Conservation (phyloP, 1,284 basidiomycete species). For the Sphaerobolus stellatus region DNA sequence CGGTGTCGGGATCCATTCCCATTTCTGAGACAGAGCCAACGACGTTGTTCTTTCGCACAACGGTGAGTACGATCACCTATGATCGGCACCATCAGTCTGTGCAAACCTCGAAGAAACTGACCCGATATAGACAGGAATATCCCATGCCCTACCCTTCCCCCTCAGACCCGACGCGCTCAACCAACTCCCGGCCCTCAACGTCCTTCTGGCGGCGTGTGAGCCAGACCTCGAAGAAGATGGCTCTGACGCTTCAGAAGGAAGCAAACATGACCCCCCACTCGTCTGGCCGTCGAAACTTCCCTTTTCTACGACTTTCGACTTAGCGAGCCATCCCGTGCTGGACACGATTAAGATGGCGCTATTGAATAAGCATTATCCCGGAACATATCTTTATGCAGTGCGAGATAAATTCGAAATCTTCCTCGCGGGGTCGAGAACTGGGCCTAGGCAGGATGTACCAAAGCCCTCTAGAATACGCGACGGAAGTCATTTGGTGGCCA, state of each 20-base stretch:
- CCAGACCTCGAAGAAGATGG: not conserved
- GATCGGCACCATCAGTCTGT: not conserved
- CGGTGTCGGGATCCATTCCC: constrained; percentile 66
- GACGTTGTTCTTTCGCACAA: constrained; percentile 74
- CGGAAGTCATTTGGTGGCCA: constrained; percentile 56
- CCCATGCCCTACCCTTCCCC: constrained; percentile 77
- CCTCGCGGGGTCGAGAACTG: constrained; percentile 57
- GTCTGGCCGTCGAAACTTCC: constrained; percentile 71
- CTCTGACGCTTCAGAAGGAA: not conserved
- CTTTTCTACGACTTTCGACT: constrained; percentile 70
- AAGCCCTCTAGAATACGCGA: constrained; percentile 54
- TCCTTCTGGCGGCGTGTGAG: constrained; percentile 69
- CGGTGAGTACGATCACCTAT: constrained; percentile 43
- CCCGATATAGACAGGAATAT: constrained; percentile 56
- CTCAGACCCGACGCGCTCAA: constrained; percentile 62
- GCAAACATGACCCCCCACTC: constrained; percentile 48
- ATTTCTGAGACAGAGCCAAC: constrained; percentile 60
- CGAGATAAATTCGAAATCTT: constrained; percentile 71
- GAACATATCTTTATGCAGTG: constrained; percentile 65
- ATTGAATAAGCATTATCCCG: constrained; percentile 64
- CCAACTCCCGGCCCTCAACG: constrained; percentile 73
- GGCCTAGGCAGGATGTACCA: constrained; percentile 43
- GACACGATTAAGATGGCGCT: constrained; percentile 68
- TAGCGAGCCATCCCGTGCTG: constrained; percentile 76
- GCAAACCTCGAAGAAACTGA: not conserved